These are phyloP conservation scores for Psilocybe tampanensis DNA, from an alignment of 768 basidiomycete genomes.

Conservation along the genomic window DNA sequence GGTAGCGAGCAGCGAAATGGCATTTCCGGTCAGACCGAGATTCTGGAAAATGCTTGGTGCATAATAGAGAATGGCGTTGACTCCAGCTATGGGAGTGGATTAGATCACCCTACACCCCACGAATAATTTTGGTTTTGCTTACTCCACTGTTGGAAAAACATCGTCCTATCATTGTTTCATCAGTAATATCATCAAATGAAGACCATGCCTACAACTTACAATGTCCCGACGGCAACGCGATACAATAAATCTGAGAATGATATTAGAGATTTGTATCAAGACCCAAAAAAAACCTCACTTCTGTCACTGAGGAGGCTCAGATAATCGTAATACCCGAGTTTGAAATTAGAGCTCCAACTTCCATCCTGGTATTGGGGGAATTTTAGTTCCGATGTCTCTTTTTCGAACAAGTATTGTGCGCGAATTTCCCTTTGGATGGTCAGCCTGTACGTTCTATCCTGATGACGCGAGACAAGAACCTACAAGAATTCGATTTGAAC, in stretches of 20 bases:
- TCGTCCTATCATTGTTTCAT: slow-evolving; percentile 40
- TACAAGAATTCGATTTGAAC: slow-evolving; percentile 77
- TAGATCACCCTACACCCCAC: neutral
- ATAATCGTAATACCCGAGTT: slow-evolving; percentile 63
- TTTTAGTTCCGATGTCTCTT: slow-evolving; percentile 55
- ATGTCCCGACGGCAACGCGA: slow-evolving; percentile 62
- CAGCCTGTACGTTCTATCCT: neutral
- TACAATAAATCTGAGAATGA: slow-evolving; percentile 52
- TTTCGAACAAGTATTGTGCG: slow-evolving; percentile 73
- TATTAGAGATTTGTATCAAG: neutral
- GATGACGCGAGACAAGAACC: slow-evolving; percentile 24
- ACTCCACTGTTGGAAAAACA: slow-evolving; percentile 88
- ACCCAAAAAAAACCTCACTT: slow-evolving; percentile 29
- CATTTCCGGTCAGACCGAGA: slow-evolving; percentile 63
- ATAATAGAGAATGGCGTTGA: slow-evolving; percentile 78
- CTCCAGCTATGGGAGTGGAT: slow-evolving; percentile 40
- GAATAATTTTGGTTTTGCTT: slow-evolving; percentile 9
- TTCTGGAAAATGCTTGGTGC: slow-evolving; percentile 68
- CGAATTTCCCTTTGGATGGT: slow-evolving; percentile 59
- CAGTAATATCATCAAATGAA: neutral
- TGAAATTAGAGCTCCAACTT: slow-evolving; percentile 54
- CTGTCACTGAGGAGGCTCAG: slow-evolving; percentile 57
- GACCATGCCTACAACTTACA: slow-evolving; percentile 33
- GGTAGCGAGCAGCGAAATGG: slow-evolving; percentile 52
- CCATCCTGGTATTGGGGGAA: slow-evolving; percentile 72